phyloP scores from a whole-genome alignment of 257 asterid genomes.

The Solanum chilense region DNA sequence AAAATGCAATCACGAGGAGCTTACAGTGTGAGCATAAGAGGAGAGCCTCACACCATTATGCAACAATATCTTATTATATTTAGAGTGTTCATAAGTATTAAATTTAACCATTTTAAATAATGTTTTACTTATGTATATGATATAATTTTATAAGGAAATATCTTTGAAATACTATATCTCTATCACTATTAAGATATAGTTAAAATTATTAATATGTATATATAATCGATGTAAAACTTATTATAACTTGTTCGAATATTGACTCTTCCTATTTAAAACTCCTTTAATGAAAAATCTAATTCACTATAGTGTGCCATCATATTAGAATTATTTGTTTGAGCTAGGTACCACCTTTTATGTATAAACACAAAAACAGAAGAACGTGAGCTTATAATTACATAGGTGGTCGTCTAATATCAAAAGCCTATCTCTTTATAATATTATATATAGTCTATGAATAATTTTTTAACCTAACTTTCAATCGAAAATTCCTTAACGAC shows the following conservation, averaged over 20 bases:
- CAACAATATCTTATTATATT: too few relatives aligned
- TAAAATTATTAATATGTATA: background rate
- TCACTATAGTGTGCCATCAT: background rate
- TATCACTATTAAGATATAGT: too few relatives aligned
- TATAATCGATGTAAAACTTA: rapidly evolving
- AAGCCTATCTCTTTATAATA: background rate
- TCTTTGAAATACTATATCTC: too few relatives aligned
- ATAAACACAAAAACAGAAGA: background rate
- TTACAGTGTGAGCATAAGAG: background rate
- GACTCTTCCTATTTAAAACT: background rate
- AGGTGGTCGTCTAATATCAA: background rate
- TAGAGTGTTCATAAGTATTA: background rate
- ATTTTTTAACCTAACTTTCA: background rate
- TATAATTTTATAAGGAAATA: too few relatives aligned
- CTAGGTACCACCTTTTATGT: background rate
- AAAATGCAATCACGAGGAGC: background rate
- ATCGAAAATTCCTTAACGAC: too few relatives aligned
- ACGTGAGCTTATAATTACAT: background rate
- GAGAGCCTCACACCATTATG: background rate
- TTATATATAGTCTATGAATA: background rate
- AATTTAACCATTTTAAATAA: too few relatives aligned
- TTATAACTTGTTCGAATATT: background rate
- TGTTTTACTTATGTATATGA: too few relatives aligned
- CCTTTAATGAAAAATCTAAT: background rate
- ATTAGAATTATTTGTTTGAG: background rate